phyloP scores from a whole-genome alignment of 2,329 filamentous ascomycete genomes.

The Alternaria alternata region DNA sequence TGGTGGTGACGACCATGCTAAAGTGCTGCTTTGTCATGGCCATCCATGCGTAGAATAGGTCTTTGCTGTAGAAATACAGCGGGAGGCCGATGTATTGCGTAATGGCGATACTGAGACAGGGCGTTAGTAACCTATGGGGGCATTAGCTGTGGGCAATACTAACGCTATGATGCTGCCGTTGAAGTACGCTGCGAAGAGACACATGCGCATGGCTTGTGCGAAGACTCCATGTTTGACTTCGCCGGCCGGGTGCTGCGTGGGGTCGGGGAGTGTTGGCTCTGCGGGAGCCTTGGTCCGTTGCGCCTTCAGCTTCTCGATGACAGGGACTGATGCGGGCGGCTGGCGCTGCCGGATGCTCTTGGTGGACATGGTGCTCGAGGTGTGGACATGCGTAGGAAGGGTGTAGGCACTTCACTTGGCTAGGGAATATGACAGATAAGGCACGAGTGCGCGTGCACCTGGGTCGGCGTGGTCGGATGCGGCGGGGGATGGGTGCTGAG shows the following conservation, averaged over 20 bases:
- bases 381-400: slow-evolving; percentile 9
- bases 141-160: slow-evolving; percentile 27
- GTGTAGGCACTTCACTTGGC: slow-evolving; percentile 4
- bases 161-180: slow-evolving; percentile 53
- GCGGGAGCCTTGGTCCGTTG: slow-evolving; percentile 20
- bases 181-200: slow-evolving; percentile 58
- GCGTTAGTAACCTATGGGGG: slow-evolving; percentile 35
- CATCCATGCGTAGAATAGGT: slow-evolving; percentile 85
- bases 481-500: slow-evolving; percentile 1
- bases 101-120: slow-evolving; percentile 56
- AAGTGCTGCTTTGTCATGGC: slow-evolving; percentile 86
- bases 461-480: slow-evolving; percentile 6
- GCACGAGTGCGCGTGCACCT: slow-evolving; percentile 19
- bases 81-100: slow-evolving; percentile 78
- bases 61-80: slow-evolving; percentile 75
- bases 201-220: slow-evolving; percentile 55
- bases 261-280: slow-evolving; percentile 5
- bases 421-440: slow-evolving; percentile 11
- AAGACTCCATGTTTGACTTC: slow-evolving; percentile 53
- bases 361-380: slow-evolving; percentile 35
- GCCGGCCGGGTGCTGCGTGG: slow-evolving; percentile 44
- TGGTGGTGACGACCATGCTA: slow-evolving; percentile 75
- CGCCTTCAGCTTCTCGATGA: slow-evolving; percentile 24
- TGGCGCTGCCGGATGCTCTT: slow-evolving; percentile 44
- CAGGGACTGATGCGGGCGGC: slow-evolving; percentile 35